These are phyloP conservation scores for Bocquillonia castaneifolia DNA, from an alignment of 441 rosid species.

Conservation along the genomic window DNA sequence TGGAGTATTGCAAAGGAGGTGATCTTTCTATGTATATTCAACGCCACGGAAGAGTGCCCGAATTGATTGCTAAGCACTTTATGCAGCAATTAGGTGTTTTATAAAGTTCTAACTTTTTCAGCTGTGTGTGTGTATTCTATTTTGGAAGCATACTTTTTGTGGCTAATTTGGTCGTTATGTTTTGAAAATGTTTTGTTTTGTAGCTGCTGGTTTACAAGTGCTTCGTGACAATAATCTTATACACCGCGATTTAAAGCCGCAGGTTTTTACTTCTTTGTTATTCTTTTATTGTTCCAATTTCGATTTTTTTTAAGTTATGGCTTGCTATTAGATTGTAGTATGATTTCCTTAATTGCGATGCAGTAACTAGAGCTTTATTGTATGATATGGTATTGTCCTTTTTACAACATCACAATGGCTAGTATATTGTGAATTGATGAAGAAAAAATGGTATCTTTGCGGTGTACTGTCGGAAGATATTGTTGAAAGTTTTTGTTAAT, in stretches of 20 bases:
- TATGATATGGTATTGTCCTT: not conserved
- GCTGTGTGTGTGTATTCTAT: not conserved
- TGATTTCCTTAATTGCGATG: not conserved
- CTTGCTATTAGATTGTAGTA: too few species aligned
- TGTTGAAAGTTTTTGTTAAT: not conserved
- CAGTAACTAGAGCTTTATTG: not conserved
- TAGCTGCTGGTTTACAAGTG: constrained; percentile 82
- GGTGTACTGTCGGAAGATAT: not conserved
- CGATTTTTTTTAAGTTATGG: too few species aligned
- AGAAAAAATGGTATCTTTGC: not conserved
- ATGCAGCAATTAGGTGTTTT: constrained; percentile 85
- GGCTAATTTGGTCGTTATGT: constrained; percentile 13
- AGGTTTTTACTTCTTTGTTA: constrained; percentile 53
- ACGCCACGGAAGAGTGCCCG: constrained; percentile 63
- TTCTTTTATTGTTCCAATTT: not conserved
- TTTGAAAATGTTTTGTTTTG: constrained; percentile 16
- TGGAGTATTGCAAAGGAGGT: constrained; percentile 94
- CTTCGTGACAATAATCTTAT: constrained; percentile 92
- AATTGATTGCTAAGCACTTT: constrained; percentile 78
- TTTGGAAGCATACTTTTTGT: constrained; percentile 19
- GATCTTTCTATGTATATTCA: constrained; percentile 85
- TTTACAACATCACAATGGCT: not conserved
- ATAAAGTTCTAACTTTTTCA: constrained; percentile 3
- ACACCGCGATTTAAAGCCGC: constrained; percentile 96
- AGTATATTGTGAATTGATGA: not conserved